phyloP scores from a whole-genome alignment of 805 yeast genomes.

The Lachancea cidri region DNA sequence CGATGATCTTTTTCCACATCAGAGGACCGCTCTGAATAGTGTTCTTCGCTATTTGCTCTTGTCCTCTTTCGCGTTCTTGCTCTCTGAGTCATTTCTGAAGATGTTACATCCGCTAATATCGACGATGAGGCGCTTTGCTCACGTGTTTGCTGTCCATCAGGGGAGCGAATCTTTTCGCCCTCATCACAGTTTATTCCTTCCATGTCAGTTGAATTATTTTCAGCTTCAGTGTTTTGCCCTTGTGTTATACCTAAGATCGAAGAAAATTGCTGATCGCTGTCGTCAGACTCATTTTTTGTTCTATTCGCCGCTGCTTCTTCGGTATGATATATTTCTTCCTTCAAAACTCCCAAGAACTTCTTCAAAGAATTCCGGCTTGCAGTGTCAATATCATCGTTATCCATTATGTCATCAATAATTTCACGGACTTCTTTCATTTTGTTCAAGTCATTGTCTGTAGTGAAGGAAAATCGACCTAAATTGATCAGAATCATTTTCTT shows the following conservation, averaged over 20 bases:
- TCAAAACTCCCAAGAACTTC: constrained; percentile 24
- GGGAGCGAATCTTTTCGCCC: not conserved
- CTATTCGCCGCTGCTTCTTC: constrained; percentile 6
- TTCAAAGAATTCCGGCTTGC: constrained; percentile 33
- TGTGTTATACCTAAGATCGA: constrained; percentile 15
- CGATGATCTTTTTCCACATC: constrained; percentile 3
- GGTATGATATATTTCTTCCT: constrained; percentile 11
- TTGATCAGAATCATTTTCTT: constrained; percentile 50
- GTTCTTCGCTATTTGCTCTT: not conserved
- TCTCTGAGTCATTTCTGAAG: not conserved
- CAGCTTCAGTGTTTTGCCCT: constrained; percentile 1
- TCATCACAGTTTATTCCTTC: constrained; percentile 1
- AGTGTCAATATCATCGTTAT: constrained; percentile 31
- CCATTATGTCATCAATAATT: constrained; percentile 28
- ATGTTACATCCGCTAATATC: not conserved
- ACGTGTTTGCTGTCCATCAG: not conserved
- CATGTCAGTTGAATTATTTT: too few relatives aligned
- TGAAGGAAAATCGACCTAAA: constrained; percentile 45
- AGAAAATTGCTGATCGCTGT: constrained; percentile 20
- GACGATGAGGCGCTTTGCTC: not conserved
- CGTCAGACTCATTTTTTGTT: constrained; percentile 4
- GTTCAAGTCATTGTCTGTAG: constrained; percentile 26
- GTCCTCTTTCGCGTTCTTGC: constrained; percentile 4
- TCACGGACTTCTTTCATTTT: constrained; percentile 26
- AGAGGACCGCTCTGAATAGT: not conserved